Evolutionary conservation across 371 early-diverging fungal species (phyloP), one percentile per base, ranked within the genome.

Genomic region (Mortierella sp.): DNA sequence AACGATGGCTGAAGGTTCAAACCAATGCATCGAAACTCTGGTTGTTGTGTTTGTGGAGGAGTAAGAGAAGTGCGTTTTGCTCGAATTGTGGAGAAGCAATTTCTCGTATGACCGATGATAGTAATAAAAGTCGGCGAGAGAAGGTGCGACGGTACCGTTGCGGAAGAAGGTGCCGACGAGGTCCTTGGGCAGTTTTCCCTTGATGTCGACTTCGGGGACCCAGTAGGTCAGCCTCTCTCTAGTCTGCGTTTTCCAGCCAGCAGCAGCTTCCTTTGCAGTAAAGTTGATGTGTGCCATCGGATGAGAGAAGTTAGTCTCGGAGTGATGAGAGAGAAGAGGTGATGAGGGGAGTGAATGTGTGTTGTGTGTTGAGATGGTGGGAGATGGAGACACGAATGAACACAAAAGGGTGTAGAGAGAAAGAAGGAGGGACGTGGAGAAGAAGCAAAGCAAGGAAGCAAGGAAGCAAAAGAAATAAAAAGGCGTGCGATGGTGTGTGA

Each of bases 141-240:
- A 55, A 41, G 44, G 9, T 7, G 29, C 47, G 13, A 22, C n/a
- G 7, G 24, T 78, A 82, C 83, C 83, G 41, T 82, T 82, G 45
- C 83, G 83, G 73, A 82, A 82, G 53, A 82, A 82, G 74, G 83
- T 82, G 66, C 83, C 83, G 7, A 82, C 73, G 26, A 82, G 78
- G 70, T 82, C 83, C 29, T 68, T 52, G 61, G 83, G 83, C n/a
- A 82, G n/a, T 0, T 29, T 64, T n/a, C 83, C 83, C 22, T 77
- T 77, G 66, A 82, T 70, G 45, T 82, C 83, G 47, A 74, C 83
- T 45, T 77, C 74, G 29, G 83, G 83, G 0, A 82, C 77, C 83
- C 83, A 82, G 66, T 82, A 82, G 43, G 78, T 22, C 14, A 77
- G 50, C 40, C 75, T 78, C 48, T 82, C 83, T 44, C 78, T 47